Base-by-base conservation (phyloP, 2,329 filamentous ascomycete species). In the Paraphoma chrysanthemicola region DNA sequence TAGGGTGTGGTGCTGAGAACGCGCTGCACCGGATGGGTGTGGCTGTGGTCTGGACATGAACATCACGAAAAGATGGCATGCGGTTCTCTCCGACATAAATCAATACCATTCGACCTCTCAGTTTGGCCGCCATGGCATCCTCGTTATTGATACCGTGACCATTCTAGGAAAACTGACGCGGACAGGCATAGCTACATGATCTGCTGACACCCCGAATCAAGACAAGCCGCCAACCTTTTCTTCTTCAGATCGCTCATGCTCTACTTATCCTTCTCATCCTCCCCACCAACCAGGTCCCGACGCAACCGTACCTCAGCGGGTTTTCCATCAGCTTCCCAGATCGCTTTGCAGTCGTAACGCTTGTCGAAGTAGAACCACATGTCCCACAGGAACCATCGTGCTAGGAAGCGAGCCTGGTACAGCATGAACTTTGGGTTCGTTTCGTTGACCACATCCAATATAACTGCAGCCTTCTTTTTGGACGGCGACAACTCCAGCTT, bases 91-190 rank as follows among this genome's bases (percentile, higher is more conserved):
- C 61, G 55, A 54, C 55, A 55, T 56, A 53, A 62, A 62, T 60
- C 59, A 66, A 66, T 59, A 62, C 56, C 59, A 62, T 64, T 60
- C 59, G 61, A 59, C 58, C 56, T 53, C 56, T 43, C 51, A 53
- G 43, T 10, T 12, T 48, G n/a, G 29, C 16, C 10, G 29, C 11
- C 12, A 28, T 2, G 33, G 31, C 12, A 31, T 18, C 12, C 23
- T 14, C n/a, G 10, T 11, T 42, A 28, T 33, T 38, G 44, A 23
- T 30, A 39, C 18, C 38, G 44, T 45, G 38, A 48, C 17, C 9
- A 18, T 17, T 30, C 23, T 31, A 30, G 3, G 9, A 28, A 29
- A 36, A 42, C 44, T 53, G 44, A 53, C 51, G 10, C 5, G 23
- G 31, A 45, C 18, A 53, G 50, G 31, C 23, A 9, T 9, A 36